These are phyloP conservation scores for Fomitopsis palustris DNA, from an alignment of 1,284 basidiomycete genomes.

Conservation along the genomic window DNA sequence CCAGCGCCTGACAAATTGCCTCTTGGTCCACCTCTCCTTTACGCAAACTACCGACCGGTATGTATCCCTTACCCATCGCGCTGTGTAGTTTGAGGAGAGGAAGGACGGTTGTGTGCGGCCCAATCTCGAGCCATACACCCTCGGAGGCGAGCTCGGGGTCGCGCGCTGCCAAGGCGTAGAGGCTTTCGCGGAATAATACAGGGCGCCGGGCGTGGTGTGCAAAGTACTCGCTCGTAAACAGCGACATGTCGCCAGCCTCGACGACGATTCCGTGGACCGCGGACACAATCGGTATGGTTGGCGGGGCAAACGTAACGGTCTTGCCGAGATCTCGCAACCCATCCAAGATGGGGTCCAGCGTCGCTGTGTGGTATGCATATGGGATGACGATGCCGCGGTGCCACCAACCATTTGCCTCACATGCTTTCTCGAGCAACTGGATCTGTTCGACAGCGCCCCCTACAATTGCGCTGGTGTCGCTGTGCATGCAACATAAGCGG, in stretches of 20 bases:
- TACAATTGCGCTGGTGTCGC: slow-evolving; percentile 50
- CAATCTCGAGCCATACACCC: slow-evolving; percentile 59
- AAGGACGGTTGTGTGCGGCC: slow-evolving; percentile 55
- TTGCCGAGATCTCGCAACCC: slow-evolving; percentile 40
- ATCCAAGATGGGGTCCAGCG: slow-evolving; percentile 54
- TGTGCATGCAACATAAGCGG: slow-evolving; percentile 13
- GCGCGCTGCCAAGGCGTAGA: slow-evolving; percentile 35
- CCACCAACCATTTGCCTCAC: slow-evolving; percentile 39
- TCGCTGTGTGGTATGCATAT: slow-evolving; percentile 61
- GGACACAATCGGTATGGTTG: slow-evolving; percentile 55
- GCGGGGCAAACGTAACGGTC: slow-evolving; percentile 38
- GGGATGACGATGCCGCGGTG: slow-evolving; percentile 46
- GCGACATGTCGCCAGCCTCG: slow-evolving; percentile 42
- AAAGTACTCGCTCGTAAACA: slow-evolving; percentile 54
- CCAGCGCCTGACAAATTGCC: not conserved
- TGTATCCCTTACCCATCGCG: not conserved
- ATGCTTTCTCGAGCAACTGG: slow-evolving; percentile 35
- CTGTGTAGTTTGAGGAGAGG: slow-evolving; percentile 41
- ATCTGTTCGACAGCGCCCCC: slow-evolving; percentile 48
- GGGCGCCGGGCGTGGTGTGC: slow-evolving; percentile 56
- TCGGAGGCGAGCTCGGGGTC: slow-evolving; percentile 26
- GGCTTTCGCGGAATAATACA: slow-evolving; percentile 51
- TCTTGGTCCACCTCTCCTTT: not conserved
- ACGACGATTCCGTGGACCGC: slow-evolving; percentile 54
- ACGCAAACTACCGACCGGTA: not conserved